These are phyloP conservation scores for Bipolaris gigantea DNA, from an alignment of 2,329 filamentous ascomycete genomes.

Conservation along the genomic window DNA sequence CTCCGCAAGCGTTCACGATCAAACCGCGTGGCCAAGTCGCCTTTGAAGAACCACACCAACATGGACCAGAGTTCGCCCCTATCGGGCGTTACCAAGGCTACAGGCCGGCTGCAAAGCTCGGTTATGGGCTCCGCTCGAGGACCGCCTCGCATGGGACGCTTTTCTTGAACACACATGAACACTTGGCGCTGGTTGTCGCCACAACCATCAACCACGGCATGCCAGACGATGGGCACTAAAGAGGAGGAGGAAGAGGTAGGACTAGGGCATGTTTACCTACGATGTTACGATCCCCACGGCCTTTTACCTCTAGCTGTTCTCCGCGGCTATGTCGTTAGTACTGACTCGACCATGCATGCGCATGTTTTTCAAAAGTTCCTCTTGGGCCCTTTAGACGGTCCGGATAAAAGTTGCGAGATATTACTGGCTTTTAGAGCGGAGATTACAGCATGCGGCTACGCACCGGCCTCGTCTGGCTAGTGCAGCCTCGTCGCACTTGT, in stretches of 20 bases:
- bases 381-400: conserved; percentile 19
- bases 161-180: conserved; percentile 27
- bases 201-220: neutral
- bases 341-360: conserved; percentile 31
- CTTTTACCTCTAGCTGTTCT: conserved; percentile 27
- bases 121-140: conserved; percentile 32
- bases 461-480: conserved; percentile 6
- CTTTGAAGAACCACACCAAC: conserved; percentile 20
- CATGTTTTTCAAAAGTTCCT: conserved; percentile 33
- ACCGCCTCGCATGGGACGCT: conserved; percentile 41
- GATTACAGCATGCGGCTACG: conserved; percentile 11
- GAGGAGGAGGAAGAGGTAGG: conserved; percentile 17
- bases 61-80: conserved; percentile 32
- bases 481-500: conserved; percentile 5
- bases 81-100: conserved; percentile 35
- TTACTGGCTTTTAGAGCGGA: conserved; percentile 2
- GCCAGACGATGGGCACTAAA: conserved; percentile 17
- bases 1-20: conserved; percentile 41
- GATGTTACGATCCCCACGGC: conserved; percentile 44
- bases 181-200: conserved; percentile 6
- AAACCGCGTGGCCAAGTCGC: conserved; percentile 31
- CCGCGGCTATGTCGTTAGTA: conserved; percentile 29
- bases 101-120: conserved; percentile 30
- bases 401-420: conserved; percentile 23
- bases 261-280: conserved; percentile 21